Percentiles rank a stretch among this genome's conserved stretches.
These are phyloP conservation scores for Amylostereum areolatum DNA, from an alignment of 1,284 basidiomycete species.

Conservation along the genomic window DNA sequence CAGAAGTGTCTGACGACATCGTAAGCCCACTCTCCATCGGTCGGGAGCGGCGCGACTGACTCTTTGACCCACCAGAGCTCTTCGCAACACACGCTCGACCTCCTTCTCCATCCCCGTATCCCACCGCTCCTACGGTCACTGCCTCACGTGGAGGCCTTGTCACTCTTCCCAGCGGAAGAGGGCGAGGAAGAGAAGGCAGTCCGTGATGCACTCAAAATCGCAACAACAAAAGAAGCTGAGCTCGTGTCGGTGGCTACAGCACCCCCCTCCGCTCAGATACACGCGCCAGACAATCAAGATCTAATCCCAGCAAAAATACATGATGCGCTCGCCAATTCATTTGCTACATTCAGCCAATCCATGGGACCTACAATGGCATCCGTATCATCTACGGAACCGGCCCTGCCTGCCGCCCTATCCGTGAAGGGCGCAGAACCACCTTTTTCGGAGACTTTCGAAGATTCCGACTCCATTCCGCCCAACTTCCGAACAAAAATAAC, in stretches of 20 bases:
- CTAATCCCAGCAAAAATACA: background rate
- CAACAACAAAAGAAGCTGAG: background rate
- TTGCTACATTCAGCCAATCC: too few species aligned
- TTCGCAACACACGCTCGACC: constrained; percentile 43
- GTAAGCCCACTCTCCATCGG: constrained; percentile 5
- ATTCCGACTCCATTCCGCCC: background rate
- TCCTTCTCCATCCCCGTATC: constrained; percentile 69
- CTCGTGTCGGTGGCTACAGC: background rate
- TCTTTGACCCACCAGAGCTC: background rate
- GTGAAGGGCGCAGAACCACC: background rate
- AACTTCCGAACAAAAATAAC: background rate
- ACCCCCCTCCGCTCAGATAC: background rate
- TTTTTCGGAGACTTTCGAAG: background rate
- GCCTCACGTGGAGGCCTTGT: constrained; percentile 56
- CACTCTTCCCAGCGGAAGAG: constrained; percentile 57
- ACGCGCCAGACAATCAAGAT: background rate
- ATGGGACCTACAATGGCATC: background rate
- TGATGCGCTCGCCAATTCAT: too few species aligned
- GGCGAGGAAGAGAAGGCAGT: constrained; percentile 49
- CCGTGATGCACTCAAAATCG: constrained; percentile 20
- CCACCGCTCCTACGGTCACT: constrained; percentile 67
- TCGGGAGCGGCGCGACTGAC: background rate
- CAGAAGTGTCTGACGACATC: constrained; percentile 4
- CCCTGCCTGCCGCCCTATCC: background rate
- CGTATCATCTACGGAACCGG: background rate